A percentile compares a stretch with the other conserved stretches of the same genome.
These are phyloP conservation scores for Trypanosoma avium DNA, from an alignment of 208 protist species.

Conservation along the genomic window DNA sequence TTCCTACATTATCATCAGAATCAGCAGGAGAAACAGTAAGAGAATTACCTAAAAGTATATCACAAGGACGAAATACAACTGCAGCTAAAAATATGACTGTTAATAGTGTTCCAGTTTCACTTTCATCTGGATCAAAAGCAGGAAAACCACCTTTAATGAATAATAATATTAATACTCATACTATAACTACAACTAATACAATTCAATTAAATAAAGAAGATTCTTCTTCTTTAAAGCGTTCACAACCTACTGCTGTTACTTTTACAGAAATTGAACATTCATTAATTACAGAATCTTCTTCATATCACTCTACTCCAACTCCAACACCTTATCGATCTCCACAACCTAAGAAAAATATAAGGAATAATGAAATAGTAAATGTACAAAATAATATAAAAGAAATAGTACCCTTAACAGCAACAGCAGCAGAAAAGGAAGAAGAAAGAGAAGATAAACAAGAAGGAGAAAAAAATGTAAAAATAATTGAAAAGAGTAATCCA, in stretches of 20 bases:
- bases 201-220: too few species aligned
- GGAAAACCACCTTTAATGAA: neutral
- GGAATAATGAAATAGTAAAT: neutral
- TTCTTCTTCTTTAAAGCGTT: too few species aligned
- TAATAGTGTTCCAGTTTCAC: neutral
- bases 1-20: neutral
- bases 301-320: conserved; percentile 14
- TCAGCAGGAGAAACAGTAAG: neutral
- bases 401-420: neutral
- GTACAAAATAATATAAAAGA: neutral
- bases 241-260: neutral
- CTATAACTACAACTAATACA: neutral
- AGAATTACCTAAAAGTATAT: too few species aligned
- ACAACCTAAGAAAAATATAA: neutral
- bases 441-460: too few species aligned
- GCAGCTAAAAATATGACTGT: neutral
- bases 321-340: neutral
- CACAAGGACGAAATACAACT: neutral
- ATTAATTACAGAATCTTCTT: conserved; percentile 20
- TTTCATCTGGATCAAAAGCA: neutral
- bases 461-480: neutral
- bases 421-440: neutral
- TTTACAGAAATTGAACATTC: conserved; percentile 1
- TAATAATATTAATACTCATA: neutral
- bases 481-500: neutral